A percentile compares a stretch with the other conserved stretches of the same genome.
phyloP scores from a whole-genome alignment of 345 rosid genomes.

The Triadica sebifera region DNA sequence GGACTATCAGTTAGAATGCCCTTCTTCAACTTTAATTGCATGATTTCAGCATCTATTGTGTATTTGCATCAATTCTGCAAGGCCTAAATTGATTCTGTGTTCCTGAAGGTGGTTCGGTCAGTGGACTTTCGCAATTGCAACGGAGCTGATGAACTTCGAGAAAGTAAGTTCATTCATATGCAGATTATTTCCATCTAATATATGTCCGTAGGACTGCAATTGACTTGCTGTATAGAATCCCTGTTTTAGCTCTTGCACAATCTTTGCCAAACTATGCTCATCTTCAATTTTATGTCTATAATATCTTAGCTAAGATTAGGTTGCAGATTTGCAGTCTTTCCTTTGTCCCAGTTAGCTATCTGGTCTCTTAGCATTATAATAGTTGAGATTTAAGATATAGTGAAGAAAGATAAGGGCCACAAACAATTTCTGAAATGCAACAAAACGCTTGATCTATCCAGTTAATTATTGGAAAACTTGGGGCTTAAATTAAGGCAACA shows the following conservation, averaged over 20 bases:
- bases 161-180: slow-evolving; percentile 45
- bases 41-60: not conserved
- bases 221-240: not conserved
- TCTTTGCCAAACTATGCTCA: not conserved
- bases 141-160: slow-evolving; percentile 64
- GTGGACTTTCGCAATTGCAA: slow-evolving; percentile 63
- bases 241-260: not conserved
- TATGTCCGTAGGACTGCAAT: not conserved
- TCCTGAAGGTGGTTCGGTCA: slow-evolving; percentile 53
- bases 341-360: not conserved
- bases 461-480: not conserved
- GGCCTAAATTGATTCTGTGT: slow-evolving; percentile 14
- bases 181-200: not conserved
- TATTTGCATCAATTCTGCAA: not conserved
- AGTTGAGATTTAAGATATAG: not conserved
- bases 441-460: not conserved
- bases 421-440: not conserved
- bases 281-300: not conserved
- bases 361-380: not conserved
- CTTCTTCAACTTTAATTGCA: not conserved
- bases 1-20: not conserved
- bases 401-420: not conserved
- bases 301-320: not conserved
- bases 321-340: not conserved
- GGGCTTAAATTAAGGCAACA: not conserved